Evolutionary conservation across 2,329 filamentous ascomycete species (phyloP), one percentile per base, ranked within the genome.

Genomic region (Sarocladium strictum): DNA sequence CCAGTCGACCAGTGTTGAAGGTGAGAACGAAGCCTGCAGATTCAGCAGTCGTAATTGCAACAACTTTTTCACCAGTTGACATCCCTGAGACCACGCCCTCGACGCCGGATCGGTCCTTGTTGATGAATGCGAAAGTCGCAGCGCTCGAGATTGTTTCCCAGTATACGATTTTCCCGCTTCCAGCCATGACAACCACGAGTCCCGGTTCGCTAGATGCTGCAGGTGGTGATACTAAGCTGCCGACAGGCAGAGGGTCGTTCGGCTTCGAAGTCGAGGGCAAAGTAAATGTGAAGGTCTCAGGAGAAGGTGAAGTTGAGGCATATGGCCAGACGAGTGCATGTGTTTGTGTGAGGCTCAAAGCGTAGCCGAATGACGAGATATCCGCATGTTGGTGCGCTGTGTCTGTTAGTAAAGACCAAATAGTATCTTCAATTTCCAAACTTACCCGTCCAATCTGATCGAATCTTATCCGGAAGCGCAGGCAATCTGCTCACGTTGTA

Each of bases 121-220:
- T 86, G 64, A 93, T 89, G 38, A 95, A 82, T 58, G 89, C 89
- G 54, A 95, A 79, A 1, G 90, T 90, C 37, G 91, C 89, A 10
- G 90, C 91, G 68, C 85, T 91, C 55, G 93, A 91, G 59, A 97
- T 89, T 37, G 90, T 95, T 67, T 97, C 94, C 91, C 94, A 97
- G 69, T 94, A 97, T 43, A 90, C 86, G 53, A 97, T 84, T 68
- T 86, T 92, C 53, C 94, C 94, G 50, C 80, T 91, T 17, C 82
- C 83, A 12, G 93, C 89, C 73, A 93, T 89, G 35, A 97, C 79
- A 35, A 97, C 81, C 26, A 99, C 83, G 35, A 99, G 78, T 2
- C 94, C 94, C 32, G 92, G 87, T 61, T 96, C 89, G 50, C 84
- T 83, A n/a, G 83, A 84, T 3, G 86, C 85, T 11, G 88, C 85